These are phyloP conservation scores for Pyrenopolyporus hunteri DNA, from an alignment of 495 filamentous ascomycete species.

Conservation along the genomic window DNA sequence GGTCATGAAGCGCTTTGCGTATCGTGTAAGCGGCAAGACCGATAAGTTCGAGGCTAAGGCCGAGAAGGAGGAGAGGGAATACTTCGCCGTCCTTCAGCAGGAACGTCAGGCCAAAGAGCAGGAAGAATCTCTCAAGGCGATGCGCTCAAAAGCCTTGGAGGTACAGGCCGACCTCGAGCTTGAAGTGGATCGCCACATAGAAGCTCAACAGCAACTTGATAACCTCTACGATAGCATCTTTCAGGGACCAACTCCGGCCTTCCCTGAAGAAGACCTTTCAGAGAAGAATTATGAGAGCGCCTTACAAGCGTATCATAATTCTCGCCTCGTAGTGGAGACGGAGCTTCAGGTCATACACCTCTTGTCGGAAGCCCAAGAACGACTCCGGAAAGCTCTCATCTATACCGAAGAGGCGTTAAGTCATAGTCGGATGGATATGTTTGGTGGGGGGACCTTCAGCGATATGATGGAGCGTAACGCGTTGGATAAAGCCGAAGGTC, in stretches of 20 bases:
- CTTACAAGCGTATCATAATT: constrained; percentile 34
- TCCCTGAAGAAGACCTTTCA: constrained; percentile 54
- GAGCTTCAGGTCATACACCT: constrained; percentile 36
- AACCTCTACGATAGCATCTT: constrained; percentile 52
- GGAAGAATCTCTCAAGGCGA: constrained; percentile 36
- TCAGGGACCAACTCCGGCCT: constrained; percentile 51
- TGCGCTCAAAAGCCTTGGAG: constrained; percentile 39
- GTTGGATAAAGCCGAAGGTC: constrained; percentile 44
- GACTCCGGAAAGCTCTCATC: constrained; percentile 36
- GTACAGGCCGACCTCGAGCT: constrained; percentile 36
- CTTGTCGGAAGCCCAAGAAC: constrained; percentile 38
- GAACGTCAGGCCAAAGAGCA: constrained; percentile 48
- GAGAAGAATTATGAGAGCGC: constrained; percentile 35
- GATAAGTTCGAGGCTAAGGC: constrained; percentile 50
- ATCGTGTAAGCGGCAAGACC: constrained; percentile 50
- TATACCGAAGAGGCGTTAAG: constrained; percentile 42
- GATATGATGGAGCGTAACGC: constrained; percentile 52
- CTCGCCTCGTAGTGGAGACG: constrained; percentile 32
- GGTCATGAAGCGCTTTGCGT: constrained; percentile 51
- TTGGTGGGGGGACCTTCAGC: constrained; percentile 38
- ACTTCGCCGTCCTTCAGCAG: constrained; percentile 51
- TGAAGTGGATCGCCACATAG: constrained; percentile 37
- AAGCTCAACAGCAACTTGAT: constrained; percentile 48
- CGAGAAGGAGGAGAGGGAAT: constrained; percentile 56
- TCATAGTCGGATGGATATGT: constrained; percentile 42